phyloP scores from a whole-genome alignment of 495 filamentous ascomycete species.

The Neurospora intermedia region DNA sequence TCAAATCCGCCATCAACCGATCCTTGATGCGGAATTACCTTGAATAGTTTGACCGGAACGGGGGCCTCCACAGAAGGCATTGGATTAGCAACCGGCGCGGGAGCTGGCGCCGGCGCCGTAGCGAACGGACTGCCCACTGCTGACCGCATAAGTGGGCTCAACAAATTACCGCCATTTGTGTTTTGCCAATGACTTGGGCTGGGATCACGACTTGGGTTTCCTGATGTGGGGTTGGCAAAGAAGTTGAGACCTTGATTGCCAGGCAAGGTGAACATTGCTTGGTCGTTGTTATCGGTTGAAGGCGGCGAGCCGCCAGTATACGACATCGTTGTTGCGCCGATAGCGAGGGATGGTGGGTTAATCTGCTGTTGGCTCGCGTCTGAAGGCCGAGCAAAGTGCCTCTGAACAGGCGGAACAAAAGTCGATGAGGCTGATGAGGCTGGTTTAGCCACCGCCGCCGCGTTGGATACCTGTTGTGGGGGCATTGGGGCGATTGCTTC shows the following conservation, averaged over 20 bases:
- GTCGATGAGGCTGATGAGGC: not conserved
- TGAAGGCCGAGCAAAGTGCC: not conserved
- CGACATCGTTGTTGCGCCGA: slow-evolving; percentile 15
- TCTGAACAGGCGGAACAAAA: not conserved
- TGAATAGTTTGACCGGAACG: slow-evolving; percentile 17
- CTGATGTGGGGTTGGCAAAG: slow-evolving; percentile 1
- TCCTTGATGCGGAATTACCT: slow-evolving; percentile 72
- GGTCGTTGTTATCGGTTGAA: not conserved
- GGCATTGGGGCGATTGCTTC: not conserved
- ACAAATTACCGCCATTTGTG: not conserved
- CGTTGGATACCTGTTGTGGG: not conserved
- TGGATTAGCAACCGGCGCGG: not conserved
- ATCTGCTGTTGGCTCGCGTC: not conserved
- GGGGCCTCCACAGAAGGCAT: not conserved
- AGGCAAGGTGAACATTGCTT: not conserved
- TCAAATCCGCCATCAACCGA: slow-evolving; percentile 74
- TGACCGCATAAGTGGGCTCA: slow-evolving; percentile 39
- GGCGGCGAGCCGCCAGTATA: not conserved
- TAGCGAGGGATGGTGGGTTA: not conserved
- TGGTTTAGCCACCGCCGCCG: not conserved
- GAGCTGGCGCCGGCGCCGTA: not conserved
- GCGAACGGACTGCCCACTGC: slow-evolving; percentile 27
- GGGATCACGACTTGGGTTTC: slow-evolving; percentile 8
- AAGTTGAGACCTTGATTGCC: not conserved
- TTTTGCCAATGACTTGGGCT: slow-evolving; percentile 5